These are phyloP conservation scores for Neurospora intermedia DNA, from an alignment of 495 filamentous ascomycete species.

Conservation along the genomic window DNA sequence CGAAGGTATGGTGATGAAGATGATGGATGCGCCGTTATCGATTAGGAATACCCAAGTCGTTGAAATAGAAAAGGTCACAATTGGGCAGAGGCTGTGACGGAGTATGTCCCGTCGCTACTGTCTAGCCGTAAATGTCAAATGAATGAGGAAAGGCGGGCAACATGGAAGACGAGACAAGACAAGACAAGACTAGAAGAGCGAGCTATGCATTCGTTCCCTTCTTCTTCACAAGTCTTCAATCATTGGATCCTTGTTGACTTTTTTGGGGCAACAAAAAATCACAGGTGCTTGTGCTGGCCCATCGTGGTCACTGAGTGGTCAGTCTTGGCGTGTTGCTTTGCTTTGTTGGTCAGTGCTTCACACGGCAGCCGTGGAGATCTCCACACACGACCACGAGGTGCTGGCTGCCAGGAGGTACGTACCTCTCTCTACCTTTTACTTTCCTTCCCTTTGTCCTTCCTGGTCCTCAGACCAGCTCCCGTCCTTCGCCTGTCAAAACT, in stretches of 20 bases:
- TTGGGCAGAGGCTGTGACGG: not conserved
- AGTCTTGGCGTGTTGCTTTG: not conserved
- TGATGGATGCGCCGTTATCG: not conserved
- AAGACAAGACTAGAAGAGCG: too few relatives aligned
- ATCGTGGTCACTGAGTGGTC: not conserved
- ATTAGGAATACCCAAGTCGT: not conserved
- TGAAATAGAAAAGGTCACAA: not conserved
- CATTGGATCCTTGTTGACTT: constrained; percentile 31
- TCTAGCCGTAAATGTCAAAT: not conserved
- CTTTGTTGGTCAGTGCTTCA: not conserved
- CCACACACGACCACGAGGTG: not conserved
- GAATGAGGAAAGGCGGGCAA: not conserved
- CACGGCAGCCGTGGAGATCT: not conserved
- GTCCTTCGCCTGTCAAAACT: too few relatives aligned
- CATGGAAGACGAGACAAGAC: not conserved
- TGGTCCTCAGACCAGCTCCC: not conserved
- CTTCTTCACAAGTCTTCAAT: constrained; percentile 15
- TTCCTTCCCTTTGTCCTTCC: not conserved
- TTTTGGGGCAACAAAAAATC: constrained; percentile 20
- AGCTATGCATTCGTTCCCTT: not conserved
- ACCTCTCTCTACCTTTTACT: not conserved
- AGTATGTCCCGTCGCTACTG: not conserved
- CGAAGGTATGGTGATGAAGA: not conserved
- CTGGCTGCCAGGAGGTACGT: not conserved
- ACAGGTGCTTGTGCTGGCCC: constrained; percentile 9